Conservation (phyloP, 2,329 filamentous ascomycete species). For the Fusarium incarnatum region DNA sequence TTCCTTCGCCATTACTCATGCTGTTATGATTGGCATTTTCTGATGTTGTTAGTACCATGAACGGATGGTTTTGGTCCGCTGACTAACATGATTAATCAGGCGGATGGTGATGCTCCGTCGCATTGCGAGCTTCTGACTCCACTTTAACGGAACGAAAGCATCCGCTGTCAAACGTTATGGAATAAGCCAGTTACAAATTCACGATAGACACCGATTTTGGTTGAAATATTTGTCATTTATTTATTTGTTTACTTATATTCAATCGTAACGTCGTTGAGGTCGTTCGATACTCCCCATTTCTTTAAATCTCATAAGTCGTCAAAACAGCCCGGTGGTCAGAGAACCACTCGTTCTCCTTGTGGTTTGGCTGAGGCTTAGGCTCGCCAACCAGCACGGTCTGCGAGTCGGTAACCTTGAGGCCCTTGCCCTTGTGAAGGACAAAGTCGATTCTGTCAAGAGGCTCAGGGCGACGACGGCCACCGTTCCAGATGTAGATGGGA, state of each 20-base stretch:
- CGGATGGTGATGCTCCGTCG: slow-evolving; percentile 1
- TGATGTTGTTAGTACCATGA: neutral
- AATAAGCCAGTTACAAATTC: neutral
- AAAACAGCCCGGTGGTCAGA: slow-evolving; percentile 55
- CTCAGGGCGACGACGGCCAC: slow-evolving; percentile 51
- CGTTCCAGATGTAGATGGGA: slow-evolving; percentile 52
- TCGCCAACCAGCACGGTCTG: slow-evolving; percentile 50
- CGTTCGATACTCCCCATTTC: neutral
- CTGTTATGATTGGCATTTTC: no score
- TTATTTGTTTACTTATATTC: slow-evolving; percentile 7
- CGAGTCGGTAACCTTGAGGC: slow-evolving; percentile 49
- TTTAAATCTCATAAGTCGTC: slow-evolving; percentile 46
- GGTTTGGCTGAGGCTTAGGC: slow-evolving; percentile 50
- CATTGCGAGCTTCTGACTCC: neutral
- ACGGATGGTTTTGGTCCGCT: neutral
- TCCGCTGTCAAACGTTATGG: neutral
- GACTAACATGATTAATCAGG: slow-evolving; percentile 5
- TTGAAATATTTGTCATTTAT: neutral
- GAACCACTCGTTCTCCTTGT: slow-evolving; percentile 56
- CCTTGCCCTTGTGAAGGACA: slow-evolving; percentile 54
- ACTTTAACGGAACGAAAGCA: neutral
- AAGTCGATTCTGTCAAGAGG: slow-evolving; percentile 58
- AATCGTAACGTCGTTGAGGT: slow-evolving; percentile 16
- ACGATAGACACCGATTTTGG: neutral
- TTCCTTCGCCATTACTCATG: neutral